Evolutionary conservation across 768 basidiomycete species (phyloP).

Genomic region (Filobasidium wieringae): DNA sequence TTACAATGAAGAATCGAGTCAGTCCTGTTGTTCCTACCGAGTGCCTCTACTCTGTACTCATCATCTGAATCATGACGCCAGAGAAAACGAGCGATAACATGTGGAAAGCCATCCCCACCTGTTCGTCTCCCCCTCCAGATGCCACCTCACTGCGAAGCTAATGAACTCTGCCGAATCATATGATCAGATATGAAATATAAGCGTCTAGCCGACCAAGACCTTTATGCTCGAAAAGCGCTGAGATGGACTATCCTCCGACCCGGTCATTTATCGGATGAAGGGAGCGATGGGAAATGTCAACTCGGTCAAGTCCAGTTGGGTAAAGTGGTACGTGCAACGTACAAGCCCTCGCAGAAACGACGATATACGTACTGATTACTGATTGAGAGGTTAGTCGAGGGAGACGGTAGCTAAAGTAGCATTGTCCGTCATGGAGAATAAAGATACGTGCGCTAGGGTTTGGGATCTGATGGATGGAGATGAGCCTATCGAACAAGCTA

Average conservation of each 20-base stretch:
- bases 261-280: constrained; percentile 47
- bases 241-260: constrained; percentile 59
- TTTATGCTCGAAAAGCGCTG: constrained; percentile 47
- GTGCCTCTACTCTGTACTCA: no score
- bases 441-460: constrained; percentile 49
- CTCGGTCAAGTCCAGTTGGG: constrained; percentile 50
- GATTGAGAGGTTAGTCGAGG: constrained; percentile 40
- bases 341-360: not conserved
- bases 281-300: constrained; percentile 46
- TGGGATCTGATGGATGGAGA: constrained; percentile 54
- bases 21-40: not conserved
- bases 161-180: not conserved
- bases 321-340: constrained; percentile 42
- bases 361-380: not conserved
- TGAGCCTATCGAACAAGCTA: constrained; percentile 43
- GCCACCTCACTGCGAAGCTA: not conserved
- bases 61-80: no score
- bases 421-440: constrained; percentile 45
- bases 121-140: constrained; percentile 15
- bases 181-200: constrained; percentile 42
- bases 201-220: constrained; percentile 43
- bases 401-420: constrained; percentile 51
- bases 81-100: constrained; percentile 34
- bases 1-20: constrained; percentile 25
- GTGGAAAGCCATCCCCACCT: constrained; percentile 44